A percentile compares a stretch with the other conserved stretches of the same genome.
phyloP scores from a whole-genome alignment of 2,329 filamentous ascomycete genomes.

The Eutypa lata region DNA sequence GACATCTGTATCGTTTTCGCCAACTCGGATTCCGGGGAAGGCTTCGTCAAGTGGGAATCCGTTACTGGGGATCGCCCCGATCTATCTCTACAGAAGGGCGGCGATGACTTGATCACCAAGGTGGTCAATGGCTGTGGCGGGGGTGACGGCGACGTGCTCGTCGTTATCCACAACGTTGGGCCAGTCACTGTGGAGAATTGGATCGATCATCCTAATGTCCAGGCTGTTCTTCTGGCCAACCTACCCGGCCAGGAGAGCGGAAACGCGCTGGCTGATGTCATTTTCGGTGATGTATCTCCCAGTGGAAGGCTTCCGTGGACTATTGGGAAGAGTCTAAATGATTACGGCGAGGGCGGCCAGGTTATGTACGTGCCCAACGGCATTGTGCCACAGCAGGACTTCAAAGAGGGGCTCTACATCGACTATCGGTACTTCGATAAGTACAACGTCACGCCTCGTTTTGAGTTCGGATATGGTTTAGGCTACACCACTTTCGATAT shows the following conservation, averaged over 20 bases:
- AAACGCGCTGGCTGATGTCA: slow-evolving; percentile 72
- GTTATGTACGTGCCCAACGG: slow-evolving; percentile 68
- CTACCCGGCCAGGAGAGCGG: slow-evolving; percentile 86
- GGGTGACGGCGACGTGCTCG: slow-evolving; percentile 67
- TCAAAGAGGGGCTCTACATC: slow-evolving; percentile 78
- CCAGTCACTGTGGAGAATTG: slow-evolving; percentile 78
- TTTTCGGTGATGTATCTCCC: slow-evolving; percentile 75
- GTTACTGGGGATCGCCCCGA: slow-evolving; percentile 78
- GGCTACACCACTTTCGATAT: slow-evolving; percentile 75
- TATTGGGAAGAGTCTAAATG: slow-evolving; percentile 68
- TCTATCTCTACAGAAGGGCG: slow-evolving; percentile 69
- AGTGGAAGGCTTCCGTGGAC: slow-evolving; percentile 87
- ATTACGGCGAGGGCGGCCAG: slow-evolving; percentile 72
- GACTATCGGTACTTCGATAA: slow-evolving; percentile 91
- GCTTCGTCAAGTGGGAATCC: slow-evolving; percentile 60
- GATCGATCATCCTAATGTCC: slow-evolving; percentile 73
- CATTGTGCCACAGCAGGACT: slow-evolving; percentile 75
- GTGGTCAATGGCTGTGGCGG: slow-evolving; percentile 66
- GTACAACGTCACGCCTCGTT: slow-evolving; percentile 68
- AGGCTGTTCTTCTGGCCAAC: slow-evolving; percentile 78
- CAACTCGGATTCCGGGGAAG: slow-evolving; percentile 82
- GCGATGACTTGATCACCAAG: slow-evolving; percentile 70
- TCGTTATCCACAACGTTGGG: slow-evolving; percentile 83
- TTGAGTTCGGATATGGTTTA: slow-evolving; percentile 82
- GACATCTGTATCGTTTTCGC: slow-evolving; percentile 86